These are phyloP conservation scores for Leptographium galeiforme DNA, from an alignment of 2,329 filamentous ascomycete species.

Conservation along the genomic window DNA sequence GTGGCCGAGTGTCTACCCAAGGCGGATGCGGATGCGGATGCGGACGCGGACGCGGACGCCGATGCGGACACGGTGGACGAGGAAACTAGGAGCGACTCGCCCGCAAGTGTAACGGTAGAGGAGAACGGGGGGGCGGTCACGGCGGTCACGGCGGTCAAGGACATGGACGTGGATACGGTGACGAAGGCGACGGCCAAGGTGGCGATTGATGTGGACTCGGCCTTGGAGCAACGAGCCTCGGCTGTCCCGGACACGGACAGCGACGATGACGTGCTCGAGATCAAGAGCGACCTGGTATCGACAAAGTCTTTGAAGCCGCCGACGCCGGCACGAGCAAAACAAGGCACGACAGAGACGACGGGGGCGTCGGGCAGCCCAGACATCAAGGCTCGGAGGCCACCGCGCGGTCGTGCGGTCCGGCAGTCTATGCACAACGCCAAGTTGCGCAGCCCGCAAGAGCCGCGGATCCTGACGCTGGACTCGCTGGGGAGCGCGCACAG, in stretches of 20 bases:
- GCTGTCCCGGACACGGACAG: not conserved
- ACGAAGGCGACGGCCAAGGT: not conserved
- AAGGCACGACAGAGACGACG: no score
- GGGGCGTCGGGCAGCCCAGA: not conserved
- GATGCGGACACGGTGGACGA: not conserved
- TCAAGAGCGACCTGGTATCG: slow-evolving; percentile 6
- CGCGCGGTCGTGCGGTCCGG: not conserved
- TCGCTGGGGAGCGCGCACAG: slow-evolving; percentile 59
- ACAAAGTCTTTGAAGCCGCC: no score
- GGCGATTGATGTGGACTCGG: no score
- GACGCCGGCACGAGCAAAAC: not conserved
- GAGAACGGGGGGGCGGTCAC: not conserved
- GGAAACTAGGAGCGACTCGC: not conserved
- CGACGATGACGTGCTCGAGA: slow-evolving; percentile 7
- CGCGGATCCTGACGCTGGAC: slow-evolving; percentile 75
- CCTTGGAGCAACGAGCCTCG: not conserved
- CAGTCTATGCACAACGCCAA: slow-evolving; percentile 19
- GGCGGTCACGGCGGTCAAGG: not conserved
- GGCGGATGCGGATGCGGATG: not conserved
- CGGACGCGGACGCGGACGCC: not conserved
- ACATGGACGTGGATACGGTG: not conserved
- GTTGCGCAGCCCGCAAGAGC: slow-evolving; percentile 37
- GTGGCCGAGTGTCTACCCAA: slow-evolving; percentile 16
- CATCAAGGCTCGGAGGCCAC: not conserved
- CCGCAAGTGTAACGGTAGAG: not conserved